A percentile compares a stretch with the other conserved stretches of the same genome.
Conservation (phyloP, 2,329 filamentous ascomycete species). For the Penicillium sp. region DNA sequence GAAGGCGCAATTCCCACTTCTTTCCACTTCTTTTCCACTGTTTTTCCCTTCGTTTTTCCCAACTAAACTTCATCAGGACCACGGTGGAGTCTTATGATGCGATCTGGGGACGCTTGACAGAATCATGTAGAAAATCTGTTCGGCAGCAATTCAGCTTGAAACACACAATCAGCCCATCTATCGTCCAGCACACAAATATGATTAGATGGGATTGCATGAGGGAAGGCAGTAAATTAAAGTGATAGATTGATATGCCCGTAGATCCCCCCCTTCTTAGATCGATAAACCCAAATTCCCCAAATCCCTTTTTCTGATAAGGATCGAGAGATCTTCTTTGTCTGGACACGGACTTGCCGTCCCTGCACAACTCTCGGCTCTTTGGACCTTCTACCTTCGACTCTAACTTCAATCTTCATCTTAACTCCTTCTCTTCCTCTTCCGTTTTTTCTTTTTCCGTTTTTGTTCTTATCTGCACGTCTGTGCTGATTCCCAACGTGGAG, state of each 20-base stretch:
- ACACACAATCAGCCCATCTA: neutral
- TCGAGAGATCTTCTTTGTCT: neutral
- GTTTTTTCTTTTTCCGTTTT: neutral
- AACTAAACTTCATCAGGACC: slow-evolving; percentile 29
- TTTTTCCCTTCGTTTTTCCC: slow-evolving; percentile 1
- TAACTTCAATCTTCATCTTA: neutral
- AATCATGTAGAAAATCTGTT: slow-evolving; percentile 2
- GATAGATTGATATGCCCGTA: slow-evolving; percentile 29
- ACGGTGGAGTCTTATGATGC: slow-evolving; percentile 29
- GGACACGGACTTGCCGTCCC: neutral
- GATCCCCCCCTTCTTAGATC: slow-evolving; percentile 30
- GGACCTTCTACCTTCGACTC: neutral
- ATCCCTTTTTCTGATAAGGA: slow-evolving; percentile 18
- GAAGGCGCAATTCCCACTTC: slow-evolving; percentile 24
- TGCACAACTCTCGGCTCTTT: neutral
- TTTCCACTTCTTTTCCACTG: slow-evolving; percentile 7
- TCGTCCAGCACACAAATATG: neutral
- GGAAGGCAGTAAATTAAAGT: slow-evolving; percentile 20
- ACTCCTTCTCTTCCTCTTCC: neutral
- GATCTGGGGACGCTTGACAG: slow-evolving; percentile 29
- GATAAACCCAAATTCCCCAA: slow-evolving; percentile 23
- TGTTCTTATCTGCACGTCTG: slow-evolving; percentile 4
- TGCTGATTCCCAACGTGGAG: slow-evolving; percentile 11
- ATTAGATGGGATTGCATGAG: slow-evolving; percentile 27
- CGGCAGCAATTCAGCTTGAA: neutral